A percentile compares a stretch with the other conserved stretches of the same genome.
phyloP scores from a whole-genome alignment of 768 basidiomycete genomes.

The Botryobasidium botryosum region DNA sequence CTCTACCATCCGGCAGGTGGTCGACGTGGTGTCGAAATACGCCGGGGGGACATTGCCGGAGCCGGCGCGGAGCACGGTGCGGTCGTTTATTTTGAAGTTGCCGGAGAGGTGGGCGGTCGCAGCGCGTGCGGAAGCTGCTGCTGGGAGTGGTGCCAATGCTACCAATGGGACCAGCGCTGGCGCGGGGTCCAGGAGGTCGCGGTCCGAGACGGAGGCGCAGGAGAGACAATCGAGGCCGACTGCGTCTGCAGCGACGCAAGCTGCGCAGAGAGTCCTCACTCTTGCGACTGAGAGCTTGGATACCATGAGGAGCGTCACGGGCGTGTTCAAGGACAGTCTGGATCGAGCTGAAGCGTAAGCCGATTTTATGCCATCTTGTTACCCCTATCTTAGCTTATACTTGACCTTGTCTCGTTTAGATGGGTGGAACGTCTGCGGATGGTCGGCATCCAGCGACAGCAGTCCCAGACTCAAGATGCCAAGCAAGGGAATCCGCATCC shows the following conservation, averaged over 20 bases:
- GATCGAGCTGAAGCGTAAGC: slow-evolving; percentile 67
- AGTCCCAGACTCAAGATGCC: too few species aligned
- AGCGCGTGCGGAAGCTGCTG: slow-evolving; percentile 3
- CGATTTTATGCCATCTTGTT: too few species aligned
- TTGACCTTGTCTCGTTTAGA: too few species aligned
- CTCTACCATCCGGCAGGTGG: slow-evolving; percentile 77
- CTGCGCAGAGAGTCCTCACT: slow-evolving; percentile 65
- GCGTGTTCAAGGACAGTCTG: slow-evolving; percentile 72
- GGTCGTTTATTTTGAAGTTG: slow-evolving; percentile 61
- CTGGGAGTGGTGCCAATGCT: background rate
- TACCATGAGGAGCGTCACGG: slow-evolving; percentile 81
- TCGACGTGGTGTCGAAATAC: slow-evolving; percentile 61
- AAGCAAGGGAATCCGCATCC: too few species aligned
- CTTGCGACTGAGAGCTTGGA: slow-evolving; percentile 85
- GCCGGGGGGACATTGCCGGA: slow-evolving; percentile 78
- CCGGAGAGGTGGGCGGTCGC: slow-evolving; percentile 60
- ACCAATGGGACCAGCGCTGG: background rate
- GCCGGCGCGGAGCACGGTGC: slow-evolving; percentile 55
- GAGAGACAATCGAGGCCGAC: slow-evolving; percentile 20
- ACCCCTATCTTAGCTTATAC: too few species aligned
- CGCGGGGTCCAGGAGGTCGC: too few species aligned
- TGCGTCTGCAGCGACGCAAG: slow-evolving; percentile 43
- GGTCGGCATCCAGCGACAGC: too few species aligned
- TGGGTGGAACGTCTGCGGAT: too few species aligned
- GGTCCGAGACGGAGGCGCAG: slow-evolving; percentile 3